phyloP scores from a whole-genome alignment of 2,329 filamentous ascomycete genomes.

The Penicillium sp. region DNA sequence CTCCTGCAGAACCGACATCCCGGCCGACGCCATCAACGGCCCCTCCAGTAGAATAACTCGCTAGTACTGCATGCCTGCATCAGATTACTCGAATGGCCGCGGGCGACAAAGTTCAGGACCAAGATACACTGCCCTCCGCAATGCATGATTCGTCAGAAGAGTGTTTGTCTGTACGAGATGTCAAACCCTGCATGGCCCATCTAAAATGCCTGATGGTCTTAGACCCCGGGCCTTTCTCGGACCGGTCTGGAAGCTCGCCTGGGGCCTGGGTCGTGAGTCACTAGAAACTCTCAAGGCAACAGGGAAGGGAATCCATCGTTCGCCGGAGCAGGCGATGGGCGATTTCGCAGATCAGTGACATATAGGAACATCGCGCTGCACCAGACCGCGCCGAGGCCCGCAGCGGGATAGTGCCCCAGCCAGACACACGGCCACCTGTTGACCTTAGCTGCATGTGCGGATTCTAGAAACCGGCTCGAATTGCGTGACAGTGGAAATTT shows the following conservation, averaged over 20 bases:
- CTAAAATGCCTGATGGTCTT: constrained; percentile 1
- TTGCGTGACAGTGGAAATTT: constrained; percentile 12
- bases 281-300: background rate
- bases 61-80: constrained; percentile 6
- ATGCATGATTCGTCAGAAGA: background rate
- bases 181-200: constrained; percentile 1
- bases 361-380: background rate
- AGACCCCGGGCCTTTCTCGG: background rate
- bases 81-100: background rate
- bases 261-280: constrained; percentile 3
- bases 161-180: background rate
- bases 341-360: constrained; percentile 16
- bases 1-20: constrained; percentile 5
- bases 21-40: background rate
- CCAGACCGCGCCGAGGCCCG: constrained; percentile 9
- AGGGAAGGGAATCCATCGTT: background rate
- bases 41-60: constrained; percentile 1
- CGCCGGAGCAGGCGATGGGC: too few relatives aligned
- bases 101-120: constrained; percentile 7
- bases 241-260: constrained; percentile 1
- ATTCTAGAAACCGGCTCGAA: constrained; percentile 21
- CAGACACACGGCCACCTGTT: constrained; percentile 6
- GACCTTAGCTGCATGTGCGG: constrained; percentile 9
- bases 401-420: constrained; percentile 13
- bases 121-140: background rate